Evolutionary conservation across 305 asterid species (phyloP), one percentile per base, ranked within the genome.

Genomic region (Fraxinus xanthoxyloides): DNA sequence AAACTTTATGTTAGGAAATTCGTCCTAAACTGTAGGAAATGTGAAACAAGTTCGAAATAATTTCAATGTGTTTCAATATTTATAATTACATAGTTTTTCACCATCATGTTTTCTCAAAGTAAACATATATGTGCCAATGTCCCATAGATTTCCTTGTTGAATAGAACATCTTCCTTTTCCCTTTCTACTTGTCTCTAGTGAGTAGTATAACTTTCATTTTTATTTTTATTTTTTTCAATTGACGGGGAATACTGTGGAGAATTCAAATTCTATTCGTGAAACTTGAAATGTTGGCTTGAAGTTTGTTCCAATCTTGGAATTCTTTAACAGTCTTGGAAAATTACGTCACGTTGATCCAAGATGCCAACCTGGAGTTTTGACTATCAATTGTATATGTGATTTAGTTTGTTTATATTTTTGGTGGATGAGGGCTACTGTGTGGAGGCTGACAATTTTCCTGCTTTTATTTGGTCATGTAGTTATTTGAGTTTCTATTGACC

Each of bases 401-500:
- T 81, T 63, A 32, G 79, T 76, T 79, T 34, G 32, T 76, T 63
- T 48, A 31, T 79, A 74, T 82, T 75, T 70, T 65, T 73, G 78
- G 54, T 38, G 40, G 36, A 7, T 36, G 63, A 73, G 79, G 12
- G 65, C 32, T 59, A 79, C 10, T 80, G 56, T 82, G 77, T 75
- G n/a, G 84, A 74, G 77, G 75, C 85, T 13, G 24, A 35, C 46
- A 46, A 69, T 85, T 76, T 34, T 51, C 72, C 75, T 76, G 72
- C 79, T 86, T 86, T 78, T 87, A 76, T 86, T 81, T 85, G 82
- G 69, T 77, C 79, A 51, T 82, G 89, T 98, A 96, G 99, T 84
- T 96, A 81, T 92, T 96, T 85, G 99, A 96, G 86, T 92, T 90
- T 83, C 85, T 96, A 73, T 88, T 94, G 89, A 94, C 98, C 75